These are phyloP conservation scores for Suillus cothurnatus DNA, from an alignment of 768 basidiomycete species.

Conservation along the genomic window DNA sequence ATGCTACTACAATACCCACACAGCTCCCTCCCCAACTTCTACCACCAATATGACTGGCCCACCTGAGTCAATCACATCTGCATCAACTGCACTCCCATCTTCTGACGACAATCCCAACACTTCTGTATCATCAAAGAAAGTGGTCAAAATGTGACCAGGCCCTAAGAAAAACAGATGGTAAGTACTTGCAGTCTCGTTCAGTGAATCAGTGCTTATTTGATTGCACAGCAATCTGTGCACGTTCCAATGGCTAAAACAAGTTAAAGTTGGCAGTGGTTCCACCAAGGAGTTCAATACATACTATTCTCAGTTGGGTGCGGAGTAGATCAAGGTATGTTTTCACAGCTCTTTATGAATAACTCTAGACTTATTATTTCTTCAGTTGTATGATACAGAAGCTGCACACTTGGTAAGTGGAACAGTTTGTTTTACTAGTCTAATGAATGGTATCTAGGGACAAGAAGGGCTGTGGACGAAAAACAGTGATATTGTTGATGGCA, in stretches of 20 bases:
- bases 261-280: background rate
- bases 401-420: background rate
- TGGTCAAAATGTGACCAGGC: background rate
- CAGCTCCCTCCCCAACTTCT: no score
- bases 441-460: no score
- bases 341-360: background rate
- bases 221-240: slow-evolving; percentile 5
- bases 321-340: background rate
- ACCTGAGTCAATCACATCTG: no score
- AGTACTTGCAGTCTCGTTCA: background rate
- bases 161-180: background rate
- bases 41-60: no score
- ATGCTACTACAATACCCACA: no score
- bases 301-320: background rate
- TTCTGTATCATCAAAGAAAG: background rate
- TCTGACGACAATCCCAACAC: background rate
- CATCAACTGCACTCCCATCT: background rate
- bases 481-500: no score
- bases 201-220: background rate
- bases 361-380: background rate
- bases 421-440: background rate
- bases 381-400: background rate
- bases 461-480: no score
- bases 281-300: slow-evolving; percentile 7
- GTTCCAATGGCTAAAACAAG: slow-evolving; percentile 7